These are phyloP conservation scores for Aureoboletus auriporus DNA, from an alignment of 768 basidiomycete species.

Conservation along the genomic window DNA sequence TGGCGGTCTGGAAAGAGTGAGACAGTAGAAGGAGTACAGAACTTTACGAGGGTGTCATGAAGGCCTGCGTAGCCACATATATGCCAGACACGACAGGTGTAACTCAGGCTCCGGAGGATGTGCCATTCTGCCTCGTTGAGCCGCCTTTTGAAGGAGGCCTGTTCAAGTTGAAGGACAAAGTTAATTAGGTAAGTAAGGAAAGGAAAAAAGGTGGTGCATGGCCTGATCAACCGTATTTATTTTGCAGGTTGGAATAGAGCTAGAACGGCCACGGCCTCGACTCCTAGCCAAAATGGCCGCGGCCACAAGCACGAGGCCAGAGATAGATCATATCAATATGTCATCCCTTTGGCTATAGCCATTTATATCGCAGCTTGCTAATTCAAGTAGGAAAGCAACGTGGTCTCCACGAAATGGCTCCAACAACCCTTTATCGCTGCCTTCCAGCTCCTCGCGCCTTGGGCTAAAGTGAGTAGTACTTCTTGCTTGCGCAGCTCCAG, in stretches of 20 bases:
- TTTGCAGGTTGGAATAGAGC: background rate
- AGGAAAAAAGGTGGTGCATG: no score
- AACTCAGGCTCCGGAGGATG: no score
- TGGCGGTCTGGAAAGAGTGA: no score
- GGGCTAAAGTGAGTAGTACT: conserved; percentile 4
- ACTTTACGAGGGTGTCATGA: no score
- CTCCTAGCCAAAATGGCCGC: conserved; percentile 5
- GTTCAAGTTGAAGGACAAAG: no score
- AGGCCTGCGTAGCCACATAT: no score
- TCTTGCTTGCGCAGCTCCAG: background rate
- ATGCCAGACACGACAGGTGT: no score
- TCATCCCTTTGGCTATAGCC: background rate
- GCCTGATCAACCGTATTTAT: no score
- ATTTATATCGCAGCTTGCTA: conserved; percentile 15
- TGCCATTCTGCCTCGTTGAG: no score
- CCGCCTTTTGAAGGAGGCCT: no score
- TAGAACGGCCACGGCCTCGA: background rate
- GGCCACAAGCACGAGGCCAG: conserved; percentile 1
- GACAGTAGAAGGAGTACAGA: no score
- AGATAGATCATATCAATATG: conserved; percentile 20
- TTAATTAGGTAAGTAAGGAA: no score
- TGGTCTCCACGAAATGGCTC: conserved; percentile 11
- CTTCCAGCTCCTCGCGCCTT: background rate
- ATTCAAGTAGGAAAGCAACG: conserved; percentile 26
- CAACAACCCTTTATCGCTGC: conserved; percentile 6